These are phyloP conservation scores for Tinospora cordifolia DNA, from an alignment of 164 flowering plant species.

Conservation along the genomic window DNA sequence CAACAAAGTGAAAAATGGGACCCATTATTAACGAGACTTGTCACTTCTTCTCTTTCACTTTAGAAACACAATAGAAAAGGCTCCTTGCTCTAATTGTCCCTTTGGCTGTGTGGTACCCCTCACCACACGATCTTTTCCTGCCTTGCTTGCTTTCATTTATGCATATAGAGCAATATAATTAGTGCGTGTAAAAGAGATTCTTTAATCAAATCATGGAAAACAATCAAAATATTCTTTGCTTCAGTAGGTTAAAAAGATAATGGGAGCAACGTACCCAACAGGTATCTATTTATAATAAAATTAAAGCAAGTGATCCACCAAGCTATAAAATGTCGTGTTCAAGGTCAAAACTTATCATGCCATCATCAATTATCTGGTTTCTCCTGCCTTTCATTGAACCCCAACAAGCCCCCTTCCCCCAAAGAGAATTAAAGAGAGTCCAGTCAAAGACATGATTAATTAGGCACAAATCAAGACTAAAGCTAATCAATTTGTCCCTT, in stretches of 20 bases:
- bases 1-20: slow-evolving; percentile 6
- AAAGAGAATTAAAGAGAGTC: neutral
- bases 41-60: no score
- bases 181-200: no score
- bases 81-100: no score
- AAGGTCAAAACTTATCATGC: slow-evolving; percentile 14
- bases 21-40: neutral
- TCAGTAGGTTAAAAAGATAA: neutral
- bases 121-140: no score
- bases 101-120: no score
- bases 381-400: neutral
- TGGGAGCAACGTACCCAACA: neutral
- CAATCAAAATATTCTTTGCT: slow-evolving; percentile 4
- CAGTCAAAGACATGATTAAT: neutral
- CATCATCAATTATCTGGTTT: neutral
- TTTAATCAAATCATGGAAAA: neutral
- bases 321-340: slow-evolving; percentile 4
- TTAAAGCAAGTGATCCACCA: slow-evolving; percentile 1
- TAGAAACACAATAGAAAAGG: no score
- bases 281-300: neutral
- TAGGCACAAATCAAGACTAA: slow-evolving; percentile 1
- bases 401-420: neutral
- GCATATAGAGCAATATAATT: no score
- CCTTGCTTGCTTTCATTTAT: no score
- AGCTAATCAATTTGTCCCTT: slow-evolving; percentile 7